Conservation (phyloP, 2,329 filamentous ascomycete genomes). For the Diplodia sapinea region DNA sequence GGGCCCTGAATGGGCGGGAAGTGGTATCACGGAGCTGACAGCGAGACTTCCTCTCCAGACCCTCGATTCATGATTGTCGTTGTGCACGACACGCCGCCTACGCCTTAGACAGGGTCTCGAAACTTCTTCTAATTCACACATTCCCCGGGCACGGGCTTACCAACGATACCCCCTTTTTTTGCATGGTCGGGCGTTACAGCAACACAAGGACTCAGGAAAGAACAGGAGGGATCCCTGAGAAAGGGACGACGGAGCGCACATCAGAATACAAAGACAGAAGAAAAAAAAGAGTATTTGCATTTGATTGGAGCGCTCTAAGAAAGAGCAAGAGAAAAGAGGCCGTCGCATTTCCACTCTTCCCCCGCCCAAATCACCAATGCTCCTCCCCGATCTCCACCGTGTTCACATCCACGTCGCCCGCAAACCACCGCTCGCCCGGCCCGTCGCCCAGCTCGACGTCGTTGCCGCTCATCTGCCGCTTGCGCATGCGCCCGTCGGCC, state of each 20-base stretch:
- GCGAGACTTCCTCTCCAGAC: constrained; percentile 51
- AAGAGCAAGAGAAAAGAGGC: no score
- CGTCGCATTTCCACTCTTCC: no score
- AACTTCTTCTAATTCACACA: constrained; percentile 2
- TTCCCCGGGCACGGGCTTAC: constrained; percentile 22
- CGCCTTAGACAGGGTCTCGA: constrained; percentile 38
- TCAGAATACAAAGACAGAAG: background rate
- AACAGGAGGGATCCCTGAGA: constrained; percentile 13
- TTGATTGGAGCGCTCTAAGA: background rate
- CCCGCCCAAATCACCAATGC: constrained; percentile 61
- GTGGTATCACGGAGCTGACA: background rate
- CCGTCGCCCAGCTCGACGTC: constrained; percentile 66
- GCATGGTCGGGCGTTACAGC: constrained; percentile 25
- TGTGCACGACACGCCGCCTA: constrained; percentile 79
- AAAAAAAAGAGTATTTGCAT: background rate
- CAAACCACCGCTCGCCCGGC: constrained; percentile 68
- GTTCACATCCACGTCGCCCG: constrained; percentile 71
- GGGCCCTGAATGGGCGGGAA: no score
- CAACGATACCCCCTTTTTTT: constrained; percentile 28
- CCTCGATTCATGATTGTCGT: constrained; percentile 78
- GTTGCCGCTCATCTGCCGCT: constrained; percentile 78
- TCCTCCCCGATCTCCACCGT: constrained; percentile 68
- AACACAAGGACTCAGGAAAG: background rate
- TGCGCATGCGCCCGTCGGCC: constrained; percentile 71
- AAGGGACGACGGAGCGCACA: constrained; percentile 6